phyloP scores from a whole-genome alignment of 768 basidiomycete genomes.

The Boletus rufocinnamomeus region DNA sequence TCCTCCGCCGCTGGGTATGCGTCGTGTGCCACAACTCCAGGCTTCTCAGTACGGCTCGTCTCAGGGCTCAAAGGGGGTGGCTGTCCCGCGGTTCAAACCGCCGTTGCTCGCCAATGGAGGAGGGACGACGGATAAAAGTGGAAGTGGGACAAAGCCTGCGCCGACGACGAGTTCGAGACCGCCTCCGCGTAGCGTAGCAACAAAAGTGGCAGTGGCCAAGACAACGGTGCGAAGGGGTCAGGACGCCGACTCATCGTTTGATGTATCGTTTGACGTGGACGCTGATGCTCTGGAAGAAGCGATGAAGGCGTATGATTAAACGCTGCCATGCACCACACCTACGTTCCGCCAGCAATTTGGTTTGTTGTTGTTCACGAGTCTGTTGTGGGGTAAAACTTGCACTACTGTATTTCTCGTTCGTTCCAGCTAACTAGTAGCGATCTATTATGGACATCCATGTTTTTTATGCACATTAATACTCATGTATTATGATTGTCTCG shows the following conservation, averaged over 20 bases:
- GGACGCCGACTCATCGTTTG: slow-evolving; percentile 35
- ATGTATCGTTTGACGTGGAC: slow-evolving; percentile 35
- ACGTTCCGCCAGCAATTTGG: not conserved
- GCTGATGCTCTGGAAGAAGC: slow-evolving; percentile 32
- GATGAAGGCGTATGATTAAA: slow-evolving; percentile 35
- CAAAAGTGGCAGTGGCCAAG: not conserved
- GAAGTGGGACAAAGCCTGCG: not conserved
- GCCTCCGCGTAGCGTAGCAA: not conserved
- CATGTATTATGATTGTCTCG: not conserved
- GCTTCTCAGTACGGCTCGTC: slow-evolving; percentile 24
- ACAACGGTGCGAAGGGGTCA: not conserved
- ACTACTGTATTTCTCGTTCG: not conserved
- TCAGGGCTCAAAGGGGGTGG: slow-evolving; percentile 20
- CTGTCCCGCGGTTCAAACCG: slow-evolving; percentile 32
- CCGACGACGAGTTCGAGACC: not conserved
- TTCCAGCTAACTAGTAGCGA: not conserved
- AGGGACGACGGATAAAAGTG: slow-evolving; percentile 2
- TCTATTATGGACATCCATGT: slow-evolving; percentile 10
- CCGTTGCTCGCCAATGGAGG: slow-evolving; percentile 21
- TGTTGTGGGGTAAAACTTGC: not conserved
- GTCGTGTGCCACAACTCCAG: slow-evolving; percentile 21
- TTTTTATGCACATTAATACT: slow-evolving; percentile 1
- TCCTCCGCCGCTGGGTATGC: slow-evolving; percentile 34
- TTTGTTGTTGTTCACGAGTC: not conserved
- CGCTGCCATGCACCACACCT: not conserved